These are phyloP conservation scores for Picochlorum sp. DNA, from an alignment of 139 green algal genomes.

Conservation along the genomic window DNA sequence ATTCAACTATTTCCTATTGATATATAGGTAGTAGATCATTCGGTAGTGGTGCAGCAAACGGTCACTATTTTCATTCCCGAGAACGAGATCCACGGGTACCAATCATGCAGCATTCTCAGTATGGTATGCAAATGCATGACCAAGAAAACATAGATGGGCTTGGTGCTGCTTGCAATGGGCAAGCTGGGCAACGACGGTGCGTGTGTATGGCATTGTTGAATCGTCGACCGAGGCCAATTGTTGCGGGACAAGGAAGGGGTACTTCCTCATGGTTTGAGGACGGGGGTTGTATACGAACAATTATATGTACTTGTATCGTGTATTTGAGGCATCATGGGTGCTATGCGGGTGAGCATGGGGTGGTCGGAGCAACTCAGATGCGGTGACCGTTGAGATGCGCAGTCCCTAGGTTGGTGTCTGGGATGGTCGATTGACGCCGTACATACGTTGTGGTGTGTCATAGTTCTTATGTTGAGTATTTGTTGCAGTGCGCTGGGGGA, in stretches of 20 bases:
- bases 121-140: neutral
- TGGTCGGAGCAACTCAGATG: neutral
- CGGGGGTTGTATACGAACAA: neutral
- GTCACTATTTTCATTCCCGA: too few species aligned
- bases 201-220: neutral
- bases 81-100: too few species aligned
- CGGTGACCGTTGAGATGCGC: constrained; percentile 16
- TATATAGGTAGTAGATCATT: too few species aligned
- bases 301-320: neutral
- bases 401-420: too few species aligned
- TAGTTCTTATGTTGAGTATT: neutral
- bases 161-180: neutral
- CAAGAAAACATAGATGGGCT: constrained; percentile 1
- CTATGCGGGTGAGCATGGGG: neutral
- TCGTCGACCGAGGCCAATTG: too few species aligned
- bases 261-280: neutral
- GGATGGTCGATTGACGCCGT: neutral
- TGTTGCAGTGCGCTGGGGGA: neutral
- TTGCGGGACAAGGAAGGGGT: neutral
- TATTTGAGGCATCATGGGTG: neutral
- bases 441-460: neutral
- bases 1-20: too few species aligned
- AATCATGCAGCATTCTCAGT: neutral
- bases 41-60: neutral
- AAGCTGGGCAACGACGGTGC: neutral